A percentile compares a stretch with the other conserved stretches of the same genome.
phyloP scores from a whole-genome alignment of 2,329 filamentous ascomycete genomes.

The Blumeriella jaapii region DNA sequence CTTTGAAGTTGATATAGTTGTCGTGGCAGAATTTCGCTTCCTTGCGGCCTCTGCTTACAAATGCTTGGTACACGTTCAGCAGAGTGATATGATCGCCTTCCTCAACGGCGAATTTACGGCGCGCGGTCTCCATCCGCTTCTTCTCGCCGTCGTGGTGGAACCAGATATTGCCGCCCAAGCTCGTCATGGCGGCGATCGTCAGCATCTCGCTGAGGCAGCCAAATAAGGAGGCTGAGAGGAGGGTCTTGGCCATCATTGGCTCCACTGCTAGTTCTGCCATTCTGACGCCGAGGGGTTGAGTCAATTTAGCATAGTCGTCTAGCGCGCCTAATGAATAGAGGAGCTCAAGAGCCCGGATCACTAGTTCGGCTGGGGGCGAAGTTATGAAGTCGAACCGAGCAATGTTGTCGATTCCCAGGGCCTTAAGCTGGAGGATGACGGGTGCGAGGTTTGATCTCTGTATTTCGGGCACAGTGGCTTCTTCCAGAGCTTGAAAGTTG shows the following conservation, averaged over 20 bases:
- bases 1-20: constrained; percentile 77
- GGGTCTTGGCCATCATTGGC: constrained; percentile 88
- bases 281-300: constrained; percentile 70
- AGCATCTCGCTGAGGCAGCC: constrained; percentile 76
- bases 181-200: constrained; percentile 89
- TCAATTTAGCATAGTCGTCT: constrained; percentile 83
- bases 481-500: constrained; percentile 52
- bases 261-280: constrained; percentile 93
- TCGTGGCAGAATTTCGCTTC: constrained; percentile 80
- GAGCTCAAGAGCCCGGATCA: constrained; percentile 77
- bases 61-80: constrained; percentile 86
- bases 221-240: constrained; percentile 66
- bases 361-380: constrained; percentile 70
- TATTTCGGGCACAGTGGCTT: constrained; percentile 76
- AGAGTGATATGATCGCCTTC: constrained; percentile 92
- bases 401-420: constrained; percentile 89
- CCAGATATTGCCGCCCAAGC: constrained; percentile 72
- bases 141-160: constrained; percentile 68
- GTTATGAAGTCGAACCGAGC: constrained; percentile 83
- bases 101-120: constrained; percentile 76
- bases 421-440: constrained; percentile 82
- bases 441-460: constrained; percentile 86
- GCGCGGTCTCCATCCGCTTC: constrained; percentile 60
- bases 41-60: constrained; percentile 71
- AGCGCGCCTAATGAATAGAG: constrained; percentile 78